These are phyloP conservation scores for Astragalus glycyphyllos DNA, from an alignment of 306 rosid species.

Conservation along the genomic window DNA sequence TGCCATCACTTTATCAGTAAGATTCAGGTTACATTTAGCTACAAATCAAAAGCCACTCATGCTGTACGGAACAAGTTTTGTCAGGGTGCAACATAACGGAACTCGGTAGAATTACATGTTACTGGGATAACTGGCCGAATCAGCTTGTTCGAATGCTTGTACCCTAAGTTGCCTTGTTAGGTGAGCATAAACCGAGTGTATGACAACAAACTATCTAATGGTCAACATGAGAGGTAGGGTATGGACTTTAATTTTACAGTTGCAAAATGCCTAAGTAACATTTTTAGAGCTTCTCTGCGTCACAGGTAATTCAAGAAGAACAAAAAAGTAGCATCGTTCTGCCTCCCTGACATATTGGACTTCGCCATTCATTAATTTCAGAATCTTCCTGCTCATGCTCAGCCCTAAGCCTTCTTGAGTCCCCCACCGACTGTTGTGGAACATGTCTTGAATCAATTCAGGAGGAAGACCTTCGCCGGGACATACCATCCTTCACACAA, in stretches of 20 bases:
- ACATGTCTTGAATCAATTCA: conserved; percentile 93
- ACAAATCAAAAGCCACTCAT: conserved; percentile 41
- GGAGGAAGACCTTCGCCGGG: conserved; percentile 98
- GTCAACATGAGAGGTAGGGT: conserved; percentile 41
- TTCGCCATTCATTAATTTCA: conserved; percentile 89
- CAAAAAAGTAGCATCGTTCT: conserved; percentile 82
- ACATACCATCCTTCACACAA: conserved; percentile 77
- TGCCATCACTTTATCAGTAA: conserved; percentile 45
- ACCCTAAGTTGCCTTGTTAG: conserved; percentile 44
- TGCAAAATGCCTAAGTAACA: conserved; percentile 48
- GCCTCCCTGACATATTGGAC: conserved; percentile 96
- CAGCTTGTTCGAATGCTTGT: conserved; percentile 43
- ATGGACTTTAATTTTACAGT: conserved; percentile 34
- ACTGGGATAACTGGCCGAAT: conserved; percentile 38
- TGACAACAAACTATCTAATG: conserved; percentile 37
- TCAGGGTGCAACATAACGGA: conserved; percentile 45
- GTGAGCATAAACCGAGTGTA: conserved; percentile 36
- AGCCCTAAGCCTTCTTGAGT: conserved; percentile 92
- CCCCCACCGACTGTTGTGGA: conserved; percentile 77
- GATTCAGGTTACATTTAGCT: conserved; percentile 48
- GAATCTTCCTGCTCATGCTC: conserved; percentile 92
- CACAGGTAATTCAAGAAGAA: conserved; percentile 83
- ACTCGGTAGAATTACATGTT: conserved; percentile 43
- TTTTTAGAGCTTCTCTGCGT: conserved; percentile 51
- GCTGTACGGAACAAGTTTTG: conserved; percentile 44